Evolutionary conservation across 192 early-diverging fungal genomes (phyloP).

Genomic region (Coemansia aciculifera): DNA sequence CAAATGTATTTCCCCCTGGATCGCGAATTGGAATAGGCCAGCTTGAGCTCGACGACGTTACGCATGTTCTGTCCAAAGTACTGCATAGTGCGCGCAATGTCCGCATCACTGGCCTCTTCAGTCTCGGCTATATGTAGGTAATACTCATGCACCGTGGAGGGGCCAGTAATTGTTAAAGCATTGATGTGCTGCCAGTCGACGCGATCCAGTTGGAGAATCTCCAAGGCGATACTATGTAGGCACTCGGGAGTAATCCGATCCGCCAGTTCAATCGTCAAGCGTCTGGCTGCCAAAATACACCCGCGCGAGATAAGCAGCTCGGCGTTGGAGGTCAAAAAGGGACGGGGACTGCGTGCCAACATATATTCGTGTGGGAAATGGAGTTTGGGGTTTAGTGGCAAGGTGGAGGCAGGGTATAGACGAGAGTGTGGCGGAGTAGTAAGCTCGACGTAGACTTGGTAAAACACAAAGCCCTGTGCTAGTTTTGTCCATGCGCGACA

Average conservation of each 20-base stretch:
- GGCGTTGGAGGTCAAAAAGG: not conserved
- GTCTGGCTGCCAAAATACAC: not conserved
- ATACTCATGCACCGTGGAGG: not conserved
- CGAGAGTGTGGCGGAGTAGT: too few relatives aligned
- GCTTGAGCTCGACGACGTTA: not conserved
- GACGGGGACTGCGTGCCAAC: too few relatives aligned
- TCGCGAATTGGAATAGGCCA: too few relatives aligned
- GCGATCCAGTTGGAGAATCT: not conserved
- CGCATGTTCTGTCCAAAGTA: not conserved
- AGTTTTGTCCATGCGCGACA: not conserved
- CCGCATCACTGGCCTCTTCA: not conserved
- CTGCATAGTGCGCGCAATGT: not conserved
- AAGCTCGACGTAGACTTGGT: not conserved
- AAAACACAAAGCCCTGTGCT: not conserved
- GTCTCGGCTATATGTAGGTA: not conserved
- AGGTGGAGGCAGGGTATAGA: too few relatives aligned
- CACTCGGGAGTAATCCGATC: not conserved
- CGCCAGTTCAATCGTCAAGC: not conserved
- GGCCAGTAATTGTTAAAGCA: not conserved
- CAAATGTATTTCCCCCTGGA: not conserved
- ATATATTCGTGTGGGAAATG: too few relatives aligned
- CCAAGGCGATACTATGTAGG: not conserved
- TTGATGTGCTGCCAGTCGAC: not conserved
- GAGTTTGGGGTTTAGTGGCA: too few relatives aligned
- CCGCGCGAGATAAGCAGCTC: not conserved